Conservation (phyloP, 1,139 yeast genomes). For the Zygosaccharomyces sapae region DNA sequence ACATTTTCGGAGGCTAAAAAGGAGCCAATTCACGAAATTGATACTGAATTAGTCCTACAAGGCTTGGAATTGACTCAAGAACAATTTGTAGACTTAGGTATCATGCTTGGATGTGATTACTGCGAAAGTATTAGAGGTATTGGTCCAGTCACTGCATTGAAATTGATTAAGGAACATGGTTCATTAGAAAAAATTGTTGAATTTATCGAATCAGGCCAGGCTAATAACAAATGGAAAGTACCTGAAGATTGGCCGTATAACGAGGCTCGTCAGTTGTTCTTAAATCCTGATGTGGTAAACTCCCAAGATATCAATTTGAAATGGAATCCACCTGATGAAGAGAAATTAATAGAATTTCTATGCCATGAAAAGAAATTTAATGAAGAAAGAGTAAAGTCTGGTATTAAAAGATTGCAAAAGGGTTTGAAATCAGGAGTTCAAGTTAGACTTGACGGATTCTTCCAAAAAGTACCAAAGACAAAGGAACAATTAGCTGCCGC, state of each 20-base stretch:
- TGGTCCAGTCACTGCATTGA: conserved; percentile 92
- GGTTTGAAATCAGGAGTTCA: conserved; percentile 83
- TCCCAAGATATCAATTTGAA: conserved; percentile 61
- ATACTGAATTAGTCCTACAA: conserved; percentile 61
- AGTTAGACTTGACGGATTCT: conserved; percentile 89
- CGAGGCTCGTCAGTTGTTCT: conserved; percentile 80
- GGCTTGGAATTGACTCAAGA: conserved; percentile 68
- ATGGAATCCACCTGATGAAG: conserved; percentile 48
- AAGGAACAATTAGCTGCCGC: conserved; percentile 41
- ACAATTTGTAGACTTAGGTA: conserved; percentile 87
- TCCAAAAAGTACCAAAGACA: conserved; percentile 61
- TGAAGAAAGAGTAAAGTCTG: conserved; percentile 85
- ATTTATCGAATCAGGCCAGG: conserved; percentile 56
- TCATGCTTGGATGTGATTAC: conserved; percentile 92
- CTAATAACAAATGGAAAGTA: conserved; percentile 62
- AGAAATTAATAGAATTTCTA: conserved; percentile 38
- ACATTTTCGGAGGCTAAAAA: conserved; percentile 93
- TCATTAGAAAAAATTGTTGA: conserved; percentile 74
- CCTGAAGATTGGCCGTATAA: conserved; percentile 95
- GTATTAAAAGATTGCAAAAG: conserved; percentile 79
- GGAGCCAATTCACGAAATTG: conserved; percentile 84
- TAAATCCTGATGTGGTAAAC: conserved; percentile 70
- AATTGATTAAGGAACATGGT: conserved; percentile 81
- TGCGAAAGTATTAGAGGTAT: conserved; percentile 93
- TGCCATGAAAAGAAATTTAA: conserved; percentile 62